Percentiles rank a stretch among this genome's conserved stretches.
Evolutionary conservation across 2,329 filamentous ascomycete species (phyloP).

Genomic region (Chaetomium sp.): DNA sequence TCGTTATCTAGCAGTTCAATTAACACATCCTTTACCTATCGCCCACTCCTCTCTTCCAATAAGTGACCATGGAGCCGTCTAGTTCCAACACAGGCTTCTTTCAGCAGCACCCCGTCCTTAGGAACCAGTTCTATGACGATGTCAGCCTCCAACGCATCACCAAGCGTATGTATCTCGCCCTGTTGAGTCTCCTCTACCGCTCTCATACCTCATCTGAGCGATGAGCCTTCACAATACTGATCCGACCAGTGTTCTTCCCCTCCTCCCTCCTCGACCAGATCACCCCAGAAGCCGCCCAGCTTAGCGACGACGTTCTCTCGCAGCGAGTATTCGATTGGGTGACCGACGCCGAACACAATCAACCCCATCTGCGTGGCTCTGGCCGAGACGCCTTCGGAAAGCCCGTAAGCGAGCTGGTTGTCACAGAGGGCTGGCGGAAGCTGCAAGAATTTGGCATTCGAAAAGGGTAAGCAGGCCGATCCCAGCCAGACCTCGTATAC

Average conservation of each 20-base stretch:
- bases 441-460: constrained; percentile 61
- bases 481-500: not conserved
- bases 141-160: constrained; percentile 54
- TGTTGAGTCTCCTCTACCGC: not conserved
- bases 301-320: constrained; percentile 57
- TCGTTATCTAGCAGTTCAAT: too few species aligned
- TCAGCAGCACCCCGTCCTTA: constrained; percentile 53
- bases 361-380: constrained; percentile 59
- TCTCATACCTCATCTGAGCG: not conserved
- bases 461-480: constrained; percentile 47
- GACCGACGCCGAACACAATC: constrained; percentile 66
- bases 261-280: constrained; percentile 43
- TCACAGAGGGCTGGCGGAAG: constrained; percentile 66
- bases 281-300: constrained; percentile 48
- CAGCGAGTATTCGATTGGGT: constrained; percentile 58
- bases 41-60: too few species aligned
- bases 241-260: constrained; percentile 52
- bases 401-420: constrained; percentile 61
- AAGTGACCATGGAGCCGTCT: constrained; percentile 46
- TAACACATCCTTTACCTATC: too few species aligned
- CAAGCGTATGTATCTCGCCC: constrained; percentile 44
- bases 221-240: constrained; percentile 3
- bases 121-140: constrained; percentile 61
- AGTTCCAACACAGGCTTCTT: constrained; percentile 57
- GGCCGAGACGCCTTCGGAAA: constrained; percentile 64